Conservation (phyloP, 805 yeast genomes). For the Candida montana region DNA sequence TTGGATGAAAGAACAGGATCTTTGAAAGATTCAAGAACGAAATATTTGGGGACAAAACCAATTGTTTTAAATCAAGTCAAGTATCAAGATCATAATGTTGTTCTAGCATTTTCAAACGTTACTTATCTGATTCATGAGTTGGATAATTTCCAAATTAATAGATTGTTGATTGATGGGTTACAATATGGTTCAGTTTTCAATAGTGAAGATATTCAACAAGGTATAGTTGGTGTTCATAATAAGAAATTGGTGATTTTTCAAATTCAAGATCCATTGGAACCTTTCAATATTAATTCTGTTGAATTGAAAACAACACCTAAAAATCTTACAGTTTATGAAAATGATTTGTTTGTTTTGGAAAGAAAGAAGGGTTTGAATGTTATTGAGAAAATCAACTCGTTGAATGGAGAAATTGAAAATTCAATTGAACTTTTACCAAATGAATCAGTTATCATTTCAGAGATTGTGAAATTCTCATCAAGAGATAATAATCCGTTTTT, state of each 20-base stretch:
- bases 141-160: slow-evolving; percentile 24
- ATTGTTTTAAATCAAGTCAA: slow-evolving; percentile 37
- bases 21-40: slow-evolving; percentile 56
- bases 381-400: slow-evolving; percentile 15
- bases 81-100: slow-evolving; percentile 15
- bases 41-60: slow-evolving; percentile 68
- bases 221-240: slow-evolving; percentile 58
- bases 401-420: slow-evolving; percentile 11
- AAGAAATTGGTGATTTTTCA: slow-evolving; percentile 51
- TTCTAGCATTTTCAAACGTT: slow-evolving; percentile 28
- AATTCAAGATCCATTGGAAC: slow-evolving; percentile 35
- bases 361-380: slow-evolving; percentile 1
- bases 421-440: slow-evolving; percentile 4
- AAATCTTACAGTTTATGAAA: slow-evolving; percentile 27
- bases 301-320: slow-evolving; percentile 49
- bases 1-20: slow-evolving; percentile 59
- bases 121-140: slow-evolving; percentile 30
- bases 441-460: slow-evolving; percentile 13
- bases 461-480: slow-evolving; percentile 22
- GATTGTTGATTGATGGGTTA: slow-evolving; percentile 28
- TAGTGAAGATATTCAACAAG: slow-evolving; percentile 58
- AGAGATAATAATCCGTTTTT: slow-evolving; percentile 28
- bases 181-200: slow-evolving; percentile 46
- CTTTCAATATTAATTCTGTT: slow-evolving; percentile 30
- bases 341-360: slow-evolving; percentile 18